phyloP scores from a whole-genome alignment of 495 filamentous ascomycete genomes.

The Penicillium coprophilum region DNA sequence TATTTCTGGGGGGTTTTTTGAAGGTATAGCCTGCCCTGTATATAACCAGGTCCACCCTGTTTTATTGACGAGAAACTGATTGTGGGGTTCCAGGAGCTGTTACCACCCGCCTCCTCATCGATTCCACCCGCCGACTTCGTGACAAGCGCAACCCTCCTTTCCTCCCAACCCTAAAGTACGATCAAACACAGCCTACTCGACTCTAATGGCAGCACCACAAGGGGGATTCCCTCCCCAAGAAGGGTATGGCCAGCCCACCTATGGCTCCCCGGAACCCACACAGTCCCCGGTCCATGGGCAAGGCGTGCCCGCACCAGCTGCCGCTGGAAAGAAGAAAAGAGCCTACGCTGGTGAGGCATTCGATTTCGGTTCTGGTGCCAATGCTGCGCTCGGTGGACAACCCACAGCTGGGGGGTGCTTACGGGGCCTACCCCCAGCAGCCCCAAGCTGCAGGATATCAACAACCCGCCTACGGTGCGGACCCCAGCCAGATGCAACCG shows the following conservation, averaged over 20 bases:
- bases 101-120: constrained; percentile 26
- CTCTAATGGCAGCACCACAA: constrained; percentile 57
- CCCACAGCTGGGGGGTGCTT: constrained; percentile 51
- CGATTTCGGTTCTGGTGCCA: constrained; percentile 87
- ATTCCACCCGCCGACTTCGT: constrained; percentile 15
- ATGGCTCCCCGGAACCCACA: constrained; percentile 38
- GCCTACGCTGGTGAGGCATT: constrained; percentile 92
- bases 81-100: constrained; percentile 37
- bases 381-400: constrained; percentile 68
- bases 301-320: constrained; percentile 28
- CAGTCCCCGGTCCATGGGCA: constrained; percentile 32
- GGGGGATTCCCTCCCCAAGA: constrained; percentile 63
- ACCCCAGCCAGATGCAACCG: constrained; percentile 50
- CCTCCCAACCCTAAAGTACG: constrained; percentile 11
- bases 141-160: constrained; percentile 5
- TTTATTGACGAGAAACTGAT: constrained; percentile 20
- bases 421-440: constrained; percentile 59
- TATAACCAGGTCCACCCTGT: not conserved
- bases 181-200: constrained; percentile 15
- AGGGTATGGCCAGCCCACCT: constrained; percentile 53
- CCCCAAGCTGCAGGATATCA: constrained; percentile 51
- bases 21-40: constrained; percentile 5
- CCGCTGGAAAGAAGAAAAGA: constrained; percentile 75
- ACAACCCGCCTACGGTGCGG: constrained; percentile 55
- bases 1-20: constrained; percentile 3